A percentile compares a stretch with the other conserved stretches of the same genome.
Conservation (phyloP, 305 asterid species). For the Petunia hybrid region DNA sequence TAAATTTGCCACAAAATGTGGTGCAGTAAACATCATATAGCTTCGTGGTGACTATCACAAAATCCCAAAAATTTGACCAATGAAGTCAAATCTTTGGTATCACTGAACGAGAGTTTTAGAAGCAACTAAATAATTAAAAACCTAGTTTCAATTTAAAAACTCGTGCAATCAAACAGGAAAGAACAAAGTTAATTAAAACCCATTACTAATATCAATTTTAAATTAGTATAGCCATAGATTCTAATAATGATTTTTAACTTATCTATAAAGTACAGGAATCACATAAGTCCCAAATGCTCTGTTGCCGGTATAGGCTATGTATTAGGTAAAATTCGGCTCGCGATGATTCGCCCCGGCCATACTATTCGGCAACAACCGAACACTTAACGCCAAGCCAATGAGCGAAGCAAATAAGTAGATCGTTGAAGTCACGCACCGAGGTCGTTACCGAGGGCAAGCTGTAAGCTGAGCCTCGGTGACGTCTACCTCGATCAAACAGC, state of each 20-base stretch:
- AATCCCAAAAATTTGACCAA: slow-evolving; percentile 24
- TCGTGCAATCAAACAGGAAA: slow-evolving; percentile 1
- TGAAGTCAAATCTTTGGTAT: slow-evolving; percentile 20
- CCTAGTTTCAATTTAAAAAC: not conserved
- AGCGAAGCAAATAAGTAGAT: too few species aligned
- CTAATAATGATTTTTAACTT: not conserved
- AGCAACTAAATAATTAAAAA: slow-evolving; percentile 22
- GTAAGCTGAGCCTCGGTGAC: too few species aligned
- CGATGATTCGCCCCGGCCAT: too few species aligned
- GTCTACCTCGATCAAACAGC: too few species aligned
- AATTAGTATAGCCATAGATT: not conserved
- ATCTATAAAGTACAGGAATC: too few species aligned
- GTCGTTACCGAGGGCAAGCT: too few species aligned
- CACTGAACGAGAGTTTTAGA: not conserved
- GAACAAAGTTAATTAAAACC: slow-evolving; percentile 13
- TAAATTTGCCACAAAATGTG: not conserved
- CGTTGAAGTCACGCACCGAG: too few species aligned
- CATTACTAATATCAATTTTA: not conserved
- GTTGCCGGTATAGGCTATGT: too few species aligned
- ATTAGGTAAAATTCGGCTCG: too few species aligned
- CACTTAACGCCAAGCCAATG: too few species aligned
- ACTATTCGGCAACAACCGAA: too few species aligned
- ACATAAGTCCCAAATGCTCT: too few species aligned
- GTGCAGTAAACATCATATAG: not conserved
- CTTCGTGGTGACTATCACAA: slow-evolving; percentile 9